Evolutionary conservation across 805 yeast genomes (phyloP).

Genomic region (Alloascoidea hylecoeti): DNA sequence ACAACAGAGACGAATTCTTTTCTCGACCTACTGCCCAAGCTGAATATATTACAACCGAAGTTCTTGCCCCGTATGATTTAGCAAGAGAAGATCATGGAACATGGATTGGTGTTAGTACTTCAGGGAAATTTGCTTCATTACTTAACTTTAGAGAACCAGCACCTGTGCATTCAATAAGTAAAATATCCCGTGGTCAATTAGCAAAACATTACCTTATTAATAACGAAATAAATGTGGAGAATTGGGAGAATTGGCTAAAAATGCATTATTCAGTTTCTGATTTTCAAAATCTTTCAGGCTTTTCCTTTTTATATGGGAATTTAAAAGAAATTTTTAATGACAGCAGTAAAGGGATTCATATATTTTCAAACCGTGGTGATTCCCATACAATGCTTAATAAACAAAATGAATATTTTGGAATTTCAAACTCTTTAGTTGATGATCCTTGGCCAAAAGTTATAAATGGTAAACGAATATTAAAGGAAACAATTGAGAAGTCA

Average conservation of each 20-base stretch:
- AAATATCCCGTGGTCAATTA: constrained; percentile 37
- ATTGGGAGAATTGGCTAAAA: constrained; percentile 31
- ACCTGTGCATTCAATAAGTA: constrained; percentile 9
- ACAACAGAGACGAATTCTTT: constrained; percentile 82
- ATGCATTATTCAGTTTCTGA: constrained; percentile 13
- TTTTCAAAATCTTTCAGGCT: constrained; percentile 39
- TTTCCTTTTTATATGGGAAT: constrained; percentile 43
- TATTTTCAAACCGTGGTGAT: constrained; percentile 11
- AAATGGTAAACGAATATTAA: constrained; percentile 33
- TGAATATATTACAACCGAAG: constrained; percentile 13
- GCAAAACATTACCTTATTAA: constrained; percentile 28
- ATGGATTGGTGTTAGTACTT: constrained; percentile 67
- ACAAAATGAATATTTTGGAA: constrained; percentile 22
- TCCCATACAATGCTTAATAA: constrained; percentile 12
- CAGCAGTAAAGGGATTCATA: constrained; percentile 35
- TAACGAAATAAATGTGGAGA: constrained; percentile 6
- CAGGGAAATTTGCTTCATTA: constrained; percentile 53
- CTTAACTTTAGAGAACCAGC: constrained; percentile 54
- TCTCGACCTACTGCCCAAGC: constrained; percentile 60
- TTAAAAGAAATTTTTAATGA: constrained; percentile 31
- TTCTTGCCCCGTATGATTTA: constrained; percentile 62
- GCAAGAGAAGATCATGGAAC: constrained; percentile 71
- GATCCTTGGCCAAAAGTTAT: constrained; percentile 68
- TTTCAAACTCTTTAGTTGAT: constrained; percentile 53
- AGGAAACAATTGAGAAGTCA: constrained; percentile 10